Percentiles rank a stretch among this genome's conserved stretches.
Conservation (phyloP, 192 early-diverging fungal species). For the Backusella morwellensis region DNA sequence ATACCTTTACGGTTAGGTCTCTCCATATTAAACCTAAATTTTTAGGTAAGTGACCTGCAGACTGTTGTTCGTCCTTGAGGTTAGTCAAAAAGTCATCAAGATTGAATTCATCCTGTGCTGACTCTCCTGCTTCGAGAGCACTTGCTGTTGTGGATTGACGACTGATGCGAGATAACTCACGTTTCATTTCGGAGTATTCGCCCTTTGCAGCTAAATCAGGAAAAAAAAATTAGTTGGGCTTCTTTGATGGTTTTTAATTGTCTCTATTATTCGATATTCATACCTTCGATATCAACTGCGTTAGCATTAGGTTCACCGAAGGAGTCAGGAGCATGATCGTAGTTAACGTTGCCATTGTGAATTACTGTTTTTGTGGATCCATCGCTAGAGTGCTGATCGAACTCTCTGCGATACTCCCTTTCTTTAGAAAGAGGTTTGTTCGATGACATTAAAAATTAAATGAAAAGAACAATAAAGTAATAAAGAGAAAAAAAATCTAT, state of each 20-base stretch:
- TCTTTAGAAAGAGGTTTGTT: neutral
- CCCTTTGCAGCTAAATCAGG: conserved; percentile 24
- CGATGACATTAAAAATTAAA: neutral
- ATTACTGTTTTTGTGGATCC: conserved; percentile 1
- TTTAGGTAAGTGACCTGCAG: conserved; percentile 28
- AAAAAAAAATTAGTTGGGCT: neutral
- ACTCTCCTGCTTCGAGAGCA: conserved; percentile 25
- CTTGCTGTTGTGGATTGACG: conserved; percentile 17
- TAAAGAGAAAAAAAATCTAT: neutral
- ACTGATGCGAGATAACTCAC: conserved; percentile 31
- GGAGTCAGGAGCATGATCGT: neutral
- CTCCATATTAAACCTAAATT: conserved; percentile 33
- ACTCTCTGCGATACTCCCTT: neutral
- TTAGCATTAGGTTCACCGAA: conserved; percentile 29
- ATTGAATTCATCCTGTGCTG: conserved; percentile 23
- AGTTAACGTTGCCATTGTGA: neutral
- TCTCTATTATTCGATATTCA: neutral
- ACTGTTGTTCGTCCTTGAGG: neutral
- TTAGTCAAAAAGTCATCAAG: conserved; percentile 24
- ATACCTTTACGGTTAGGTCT: conserved; percentile 26
- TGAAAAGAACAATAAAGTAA: neutral
- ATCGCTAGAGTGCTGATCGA: conserved; percentile 5
- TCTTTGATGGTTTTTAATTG: neutral
- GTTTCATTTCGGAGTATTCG: conserved; percentile 26
- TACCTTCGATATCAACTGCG: conserved; percentile 33